Conservation (phyloP, 306 rosid species). For the Albizia julibrissin region DNA sequence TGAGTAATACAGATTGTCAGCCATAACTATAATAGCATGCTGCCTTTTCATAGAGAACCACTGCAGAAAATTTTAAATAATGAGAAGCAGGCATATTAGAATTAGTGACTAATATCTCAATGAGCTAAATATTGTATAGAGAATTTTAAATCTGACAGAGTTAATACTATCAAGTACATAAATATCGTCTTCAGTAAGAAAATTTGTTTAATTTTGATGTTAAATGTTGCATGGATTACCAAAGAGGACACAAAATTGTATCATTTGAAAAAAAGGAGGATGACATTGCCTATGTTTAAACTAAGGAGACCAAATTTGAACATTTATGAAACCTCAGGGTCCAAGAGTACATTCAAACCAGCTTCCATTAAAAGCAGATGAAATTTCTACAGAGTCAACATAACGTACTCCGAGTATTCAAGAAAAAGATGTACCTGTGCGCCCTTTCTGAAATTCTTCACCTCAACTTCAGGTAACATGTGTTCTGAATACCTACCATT, state of each 20-base stretch:
- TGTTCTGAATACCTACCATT: constrained; percentile 89
- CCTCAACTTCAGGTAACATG: constrained; percentile 92
- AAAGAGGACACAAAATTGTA: background rate
- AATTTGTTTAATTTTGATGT: background rate
- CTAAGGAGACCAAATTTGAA: background rate
- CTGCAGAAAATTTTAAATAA: constrained; percentile 51
- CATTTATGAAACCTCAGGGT: background rate
- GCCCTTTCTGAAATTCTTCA: constrained; percentile 95
- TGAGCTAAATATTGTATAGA: background rate
- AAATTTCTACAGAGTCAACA: constrained; percentile 5
- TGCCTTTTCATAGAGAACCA: constrained; percentile 93
- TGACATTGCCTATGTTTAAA: too few relatives aligned
- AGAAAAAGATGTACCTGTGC: constrained; percentile 74
- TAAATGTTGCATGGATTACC: background rate
- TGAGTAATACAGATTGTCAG: constrained; percentile 80
- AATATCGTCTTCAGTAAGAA: background rate
- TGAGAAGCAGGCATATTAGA: background rate
- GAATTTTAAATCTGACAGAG: background rate
- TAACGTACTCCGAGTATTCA: constrained; percentile 12
- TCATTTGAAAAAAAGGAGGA: background rate
- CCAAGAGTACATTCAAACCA: background rate
- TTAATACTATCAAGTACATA: background rate
- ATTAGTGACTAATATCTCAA: constrained; percentile 7
- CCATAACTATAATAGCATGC: constrained; percentile 81
- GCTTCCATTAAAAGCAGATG: background rate